Evolutionary conservation across 257 asterid genomes (phyloP).

Genomic region (Gynochthodes officinalis): DNA sequence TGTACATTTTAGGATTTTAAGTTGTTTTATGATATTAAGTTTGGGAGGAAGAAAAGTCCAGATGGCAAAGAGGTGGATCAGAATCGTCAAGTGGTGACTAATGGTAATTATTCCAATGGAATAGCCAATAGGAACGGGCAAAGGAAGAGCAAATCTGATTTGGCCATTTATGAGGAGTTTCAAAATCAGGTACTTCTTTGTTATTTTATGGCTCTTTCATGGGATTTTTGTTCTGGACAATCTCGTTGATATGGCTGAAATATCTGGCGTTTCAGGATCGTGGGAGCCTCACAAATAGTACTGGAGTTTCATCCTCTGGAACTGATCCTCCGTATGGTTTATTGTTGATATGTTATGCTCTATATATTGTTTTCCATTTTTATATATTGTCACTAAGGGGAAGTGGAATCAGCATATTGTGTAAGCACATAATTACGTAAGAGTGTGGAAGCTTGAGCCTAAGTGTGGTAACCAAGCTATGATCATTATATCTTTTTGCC

Average conservation of each 20-base stretch:
- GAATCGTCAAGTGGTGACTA: slow-evolving; percentile 32
- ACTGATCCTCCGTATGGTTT: slow-evolving; percentile 61
- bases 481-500: no score
- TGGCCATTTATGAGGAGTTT: slow-evolving; percentile 81
- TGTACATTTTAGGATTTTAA: slow-evolving; percentile 70
- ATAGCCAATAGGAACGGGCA: slow-evolving; percentile 39
- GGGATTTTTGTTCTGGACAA: not conserved
- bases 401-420: not conserved
- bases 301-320: slow-evolving; percentile 55
- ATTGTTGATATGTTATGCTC: not conserved
- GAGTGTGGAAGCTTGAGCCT: not conserved
- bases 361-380: slow-evolving; percentile 10
- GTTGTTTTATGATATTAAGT: slow-evolving; percentile 81
- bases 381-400: not conserved
- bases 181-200: slow-evolving; percentile 53
- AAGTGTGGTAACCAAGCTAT: no score
- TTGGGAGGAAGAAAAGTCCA: slow-evolving; percentile 82
- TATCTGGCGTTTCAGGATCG: slow-evolving; percentile 44
- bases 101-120: slow-evolving; percentile 34
- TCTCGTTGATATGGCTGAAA: slow-evolving; percentile 20
- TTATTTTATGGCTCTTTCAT: not conserved
- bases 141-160: slow-evolving; percentile 53
- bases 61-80: slow-evolving; percentile 39
- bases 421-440: not conserved
- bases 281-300: slow-evolving; percentile 34